These are phyloP conservation scores for Calamus simplicifolius DNA, from an alignment of 176 grass and related monocot genomes.

Conservation along the genomic window DNA sequence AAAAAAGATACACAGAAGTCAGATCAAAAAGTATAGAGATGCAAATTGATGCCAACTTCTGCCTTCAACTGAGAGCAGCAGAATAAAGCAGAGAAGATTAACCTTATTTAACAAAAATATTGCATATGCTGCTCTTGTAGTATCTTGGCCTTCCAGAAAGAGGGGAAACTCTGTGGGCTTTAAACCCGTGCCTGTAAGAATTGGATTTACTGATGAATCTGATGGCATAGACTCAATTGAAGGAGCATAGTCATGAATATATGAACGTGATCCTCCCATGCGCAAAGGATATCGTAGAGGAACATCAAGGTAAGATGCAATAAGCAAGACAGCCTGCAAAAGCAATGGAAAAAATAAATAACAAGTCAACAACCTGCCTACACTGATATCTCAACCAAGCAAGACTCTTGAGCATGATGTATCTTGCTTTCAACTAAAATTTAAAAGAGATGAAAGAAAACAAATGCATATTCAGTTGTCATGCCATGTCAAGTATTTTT, in stretches of 20 bases:
- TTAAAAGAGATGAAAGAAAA: no score
- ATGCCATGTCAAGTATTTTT: no score
- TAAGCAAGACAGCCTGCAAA: slow-evolving; percentile 59
- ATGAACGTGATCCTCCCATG: slow-evolving; percentile 66
- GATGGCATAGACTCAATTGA: slow-evolving; percentile 43
- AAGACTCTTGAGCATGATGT: no score
- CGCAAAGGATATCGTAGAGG: slow-evolving; percentile 80
- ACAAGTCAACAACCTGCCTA: neutral
- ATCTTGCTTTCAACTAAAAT: no score
- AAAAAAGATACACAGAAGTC: no score
- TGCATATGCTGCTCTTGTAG: slow-evolving; percentile 87
- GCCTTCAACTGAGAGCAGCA: neutral
- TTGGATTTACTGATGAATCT: slow-evolving; percentile 30
- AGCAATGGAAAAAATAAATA: slow-evolving; percentile 23
- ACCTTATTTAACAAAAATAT: slow-evolving; percentile 99
- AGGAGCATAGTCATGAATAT: slow-evolving; percentile 71
- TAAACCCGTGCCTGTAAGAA: slow-evolving; percentile 17
- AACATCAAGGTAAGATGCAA: slow-evolving; percentile 73
- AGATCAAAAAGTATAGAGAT: no score
- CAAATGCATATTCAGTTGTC: no score
- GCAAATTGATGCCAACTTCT: no score
- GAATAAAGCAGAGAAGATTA: slow-evolving; percentile 2
- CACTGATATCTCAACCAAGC: neutral
- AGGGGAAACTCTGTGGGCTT: slow-evolving; percentile 74
- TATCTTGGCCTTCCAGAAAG: slow-evolving; percentile 80